Evolutionary conservation across 495 filamentous ascomycete genomes (phyloP), one percentile per base, ranked within the genome.

Genomic region (Elasticomyces elasticus): DNA sequence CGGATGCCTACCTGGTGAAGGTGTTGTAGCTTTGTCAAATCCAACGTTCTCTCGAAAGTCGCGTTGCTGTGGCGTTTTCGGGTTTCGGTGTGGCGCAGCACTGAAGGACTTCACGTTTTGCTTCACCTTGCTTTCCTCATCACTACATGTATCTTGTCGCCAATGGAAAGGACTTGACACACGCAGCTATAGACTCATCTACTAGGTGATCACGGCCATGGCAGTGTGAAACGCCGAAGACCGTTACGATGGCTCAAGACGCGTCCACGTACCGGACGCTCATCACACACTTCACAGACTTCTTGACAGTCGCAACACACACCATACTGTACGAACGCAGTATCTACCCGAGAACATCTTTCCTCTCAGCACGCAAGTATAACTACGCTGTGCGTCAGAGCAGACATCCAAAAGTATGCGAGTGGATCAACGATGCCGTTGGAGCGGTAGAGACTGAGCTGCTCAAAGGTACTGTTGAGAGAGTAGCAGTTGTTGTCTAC

Each of bases 251-350:
- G 47, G 59, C 64, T 2, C 30, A 56, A 38, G 53, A 67, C 11
- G 58, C 66, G 30, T 48, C 72, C 5, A 75, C 71, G 49, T 75
- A 69, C 52, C 59, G 71, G 59, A 62, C 67, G 45, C 74, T 84
- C 56, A 70, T 84, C 23, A 65, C 69, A 30, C 75, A 79, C 27
- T 84, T 89, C 67, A 71, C 75, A 60, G 74, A 80, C 66, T 96
- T 97, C 73, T 83, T 98, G 42, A 87, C 80, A 52, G 82, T 92
- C 38, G 83, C 86, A 59, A 86, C 91, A 65, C 92, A 98, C 74
- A 92, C 91, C 62, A 87, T 97, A 65, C 81, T 98, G 57, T 94
- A 87, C 72, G 80, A 90, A 58, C 85, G 92, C 54, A 67, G 69
- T 55, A 80, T 97, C 66, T 98, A 98, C 67, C 89, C 91, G 0